Base-by-base conservation (phyloP, 768 basidiomycete genomes). In the Kwoniella europaea region DNA sequence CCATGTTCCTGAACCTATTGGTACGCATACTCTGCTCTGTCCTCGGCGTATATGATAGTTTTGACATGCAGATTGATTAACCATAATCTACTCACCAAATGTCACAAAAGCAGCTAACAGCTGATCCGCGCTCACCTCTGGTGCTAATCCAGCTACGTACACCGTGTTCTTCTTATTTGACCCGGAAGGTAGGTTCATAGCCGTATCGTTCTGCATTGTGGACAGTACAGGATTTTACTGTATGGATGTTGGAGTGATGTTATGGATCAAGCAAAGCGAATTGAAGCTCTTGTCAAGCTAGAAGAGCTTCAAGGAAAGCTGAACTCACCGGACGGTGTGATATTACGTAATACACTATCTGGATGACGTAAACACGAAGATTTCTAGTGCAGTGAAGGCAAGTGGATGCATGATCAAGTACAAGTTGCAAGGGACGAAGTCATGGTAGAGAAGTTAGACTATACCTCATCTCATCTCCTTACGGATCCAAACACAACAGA, bases 81-180 rank as follows among this genome's bases (percentile, higher is more conserved):
- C 24, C 24, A 24, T 24, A 24, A 24, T 35, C 35, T 57, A 76
- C 89, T 63, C 79, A 93, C 95, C 95, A 83, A 98, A 98, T 5
- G 91, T 89, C 22, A 91, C 88, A 84, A 98, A 98, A 22, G 86
- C 86, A 73, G 94, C 89, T 79, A 93, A 88, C 41, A 98, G 86
- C 61, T 87, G 84, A 12, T 86, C 83, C 82, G 96, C 92, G 82
- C 94, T 91, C 55, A 93, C 89, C 76, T 94, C 91, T 71, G 94
- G 91, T 57, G 87, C 88, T 63, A 97, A 87, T 0, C 92, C 92
- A 57, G 92, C 93, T 15, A 85, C 81, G 71, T 83, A 85, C 44
- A 85, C 76, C 4, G 83, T 84, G 27, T 76, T 69, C 72, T 84
- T 81, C 42, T 73, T 74, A 10, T 74, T 77, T 22, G 75, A 72